Evolutionary conservation across 805 yeast genomes (phyloP).

Genomic region (Metschnikowia cubensis): DNA sequence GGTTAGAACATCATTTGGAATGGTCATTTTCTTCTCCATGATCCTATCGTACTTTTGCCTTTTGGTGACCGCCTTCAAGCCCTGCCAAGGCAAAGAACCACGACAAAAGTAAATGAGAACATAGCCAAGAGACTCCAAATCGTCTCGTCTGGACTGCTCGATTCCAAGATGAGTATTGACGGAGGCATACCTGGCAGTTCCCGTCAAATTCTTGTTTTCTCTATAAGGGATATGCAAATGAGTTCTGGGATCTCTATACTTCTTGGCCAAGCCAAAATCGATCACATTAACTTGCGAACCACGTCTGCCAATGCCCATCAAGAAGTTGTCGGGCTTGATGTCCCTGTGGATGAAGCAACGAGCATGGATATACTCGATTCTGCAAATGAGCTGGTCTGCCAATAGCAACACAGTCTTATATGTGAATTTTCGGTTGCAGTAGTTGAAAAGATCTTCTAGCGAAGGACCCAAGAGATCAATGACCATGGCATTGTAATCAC

Average conservation of each 20-base stretch:
- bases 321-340: slow-evolving; percentile 78
- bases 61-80: slow-evolving; percentile 22
- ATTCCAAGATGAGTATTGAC: slow-evolving; percentile 22
- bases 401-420: slow-evolving; percentile 87
- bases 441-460: slow-evolving; percentile 90
- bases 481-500: slow-evolving; percentile 95
- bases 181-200: slow-evolving; percentile 22
- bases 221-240: slow-evolving; percentile 80
- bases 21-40: slow-evolving; percentile 23
- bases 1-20: slow-evolving; percentile 20
- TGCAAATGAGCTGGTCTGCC: slow-evolving; percentile 91
- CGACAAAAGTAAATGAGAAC: slow-evolving; percentile 21
- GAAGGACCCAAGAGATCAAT: slow-evolving; percentile 95
- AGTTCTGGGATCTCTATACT: slow-evolving; percentile 90
- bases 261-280: slow-evolving; percentile 91
- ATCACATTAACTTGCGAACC: slow-evolving; percentile 95
- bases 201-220: slow-evolving; percentile 22
- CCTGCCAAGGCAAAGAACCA: slow-evolving; percentile 23
- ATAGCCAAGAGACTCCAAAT: slow-evolving; percentile 21
- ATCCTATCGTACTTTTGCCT: slow-evolving; percentile 22
- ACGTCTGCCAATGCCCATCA: slow-evolving; percentile 87
- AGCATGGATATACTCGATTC: slow-evolving; percentile 94
- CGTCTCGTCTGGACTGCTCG: slow-evolving; percentile 21
- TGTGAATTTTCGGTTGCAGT: slow-evolving; percentile 90
- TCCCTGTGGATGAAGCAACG: slow-evolving; percentile 85